Conservation (phyloP, 371 early-diverging fungal species). For the Syncephalastrum racemosum region DNA sequence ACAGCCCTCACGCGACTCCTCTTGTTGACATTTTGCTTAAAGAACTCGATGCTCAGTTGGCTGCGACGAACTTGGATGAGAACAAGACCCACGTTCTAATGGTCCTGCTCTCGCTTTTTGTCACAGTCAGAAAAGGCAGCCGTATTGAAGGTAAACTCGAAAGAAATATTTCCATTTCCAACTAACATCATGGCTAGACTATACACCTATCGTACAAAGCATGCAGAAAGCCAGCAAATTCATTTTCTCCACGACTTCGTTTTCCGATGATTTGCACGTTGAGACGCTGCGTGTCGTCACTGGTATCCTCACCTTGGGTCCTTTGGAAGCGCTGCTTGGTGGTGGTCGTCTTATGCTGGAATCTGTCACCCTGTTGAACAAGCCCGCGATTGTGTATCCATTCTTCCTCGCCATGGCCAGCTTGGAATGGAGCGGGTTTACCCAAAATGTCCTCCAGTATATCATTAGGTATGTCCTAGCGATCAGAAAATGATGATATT, state of each 20-base stretch:
- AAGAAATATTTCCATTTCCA: background rate
- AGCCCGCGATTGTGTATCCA: slow-evolving; percentile 56
- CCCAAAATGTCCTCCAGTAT: slow-evolving; percentile 68
- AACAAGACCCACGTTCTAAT: slow-evolving; percentile 40
- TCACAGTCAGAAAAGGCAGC: slow-evolving; percentile 58
- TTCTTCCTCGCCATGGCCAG: slow-evolving; percentile 69
- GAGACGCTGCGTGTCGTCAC: slow-evolving; percentile 28
- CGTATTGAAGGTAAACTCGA: slow-evolving; percentile 51
- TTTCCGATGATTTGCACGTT: slow-evolving; percentile 21
- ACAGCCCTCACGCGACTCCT: slow-evolving; percentile 51
- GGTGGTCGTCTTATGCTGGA: slow-evolving; percentile 65
- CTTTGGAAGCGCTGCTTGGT: slow-evolving; percentile 58
- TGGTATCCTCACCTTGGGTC: slow-evolving; percentile 54
- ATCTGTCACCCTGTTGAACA: slow-evolving; percentile 47
- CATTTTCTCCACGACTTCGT: slow-evolving; percentile 15
- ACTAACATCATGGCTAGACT: slow-evolving; percentile 21
- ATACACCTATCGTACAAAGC: slow-evolving; percentile 33
- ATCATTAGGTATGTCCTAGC: slow-evolving; percentile 46
- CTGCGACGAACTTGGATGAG: slow-evolving; percentile 26
- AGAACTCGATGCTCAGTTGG: slow-evolving; percentile 36
- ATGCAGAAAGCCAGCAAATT: slow-evolving; percentile 29
- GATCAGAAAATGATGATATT: background rate
- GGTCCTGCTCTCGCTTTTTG: slow-evolving; percentile 47
- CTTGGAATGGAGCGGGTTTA: slow-evolving; percentile 66
- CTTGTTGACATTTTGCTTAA: slow-evolving; percentile 50